Base-by-base conservation (phyloP, 305 asterid genomes). In the Coffea humblotiana region DNA sequence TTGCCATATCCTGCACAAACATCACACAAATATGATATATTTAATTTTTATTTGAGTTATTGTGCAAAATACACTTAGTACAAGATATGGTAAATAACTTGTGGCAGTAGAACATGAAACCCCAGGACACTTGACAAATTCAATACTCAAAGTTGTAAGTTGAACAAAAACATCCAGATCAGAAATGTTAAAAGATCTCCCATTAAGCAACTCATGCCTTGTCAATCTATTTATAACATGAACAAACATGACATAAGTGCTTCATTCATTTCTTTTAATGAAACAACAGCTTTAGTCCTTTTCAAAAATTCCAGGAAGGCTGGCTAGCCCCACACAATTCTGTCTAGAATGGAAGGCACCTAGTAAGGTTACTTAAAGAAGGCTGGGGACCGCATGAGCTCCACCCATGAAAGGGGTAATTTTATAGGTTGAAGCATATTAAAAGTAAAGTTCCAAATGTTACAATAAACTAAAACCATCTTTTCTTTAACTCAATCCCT, bases 1-100 rank as follows among this genome's bases (percentile, higher is more conserved):
- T 89, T 76, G 82, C 90, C 98, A 94, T 92, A 74, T 94, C 96
- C 98, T 94, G 93, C 85, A 83, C 74, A 78, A 80, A 25, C 80
- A 74, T 47, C 14, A 49, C 64, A 80, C 23, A 51, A 78, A 67
- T 67, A 35, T 54, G n/a, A 75, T 51, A 29, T 45, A 27, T 65
- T 21, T 10, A 2, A 43, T 48, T 63, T 19, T 64, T 12, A 47
- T n/a, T 6, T 40, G 37, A 58, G 19, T 72, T 32, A 47, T 29
- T 32, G 23, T 45, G 63, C 27, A 64, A 60, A 35, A 43, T 66
- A n/a, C 13, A 35, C 63, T 27, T 6, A 23, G 56, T 6, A 9
- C 25, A 27, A 25, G 27, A 51, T 25, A n/a, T 10, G 32, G 23
- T 72, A 2, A 18, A 37, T 4, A 69, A 40, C 40, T 64, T 13